A percentile compares a stretch with the other conserved stretches of the same genome.
Conservation (phyloP, 306 rosid species). For the Prunus mongolica region DNA sequence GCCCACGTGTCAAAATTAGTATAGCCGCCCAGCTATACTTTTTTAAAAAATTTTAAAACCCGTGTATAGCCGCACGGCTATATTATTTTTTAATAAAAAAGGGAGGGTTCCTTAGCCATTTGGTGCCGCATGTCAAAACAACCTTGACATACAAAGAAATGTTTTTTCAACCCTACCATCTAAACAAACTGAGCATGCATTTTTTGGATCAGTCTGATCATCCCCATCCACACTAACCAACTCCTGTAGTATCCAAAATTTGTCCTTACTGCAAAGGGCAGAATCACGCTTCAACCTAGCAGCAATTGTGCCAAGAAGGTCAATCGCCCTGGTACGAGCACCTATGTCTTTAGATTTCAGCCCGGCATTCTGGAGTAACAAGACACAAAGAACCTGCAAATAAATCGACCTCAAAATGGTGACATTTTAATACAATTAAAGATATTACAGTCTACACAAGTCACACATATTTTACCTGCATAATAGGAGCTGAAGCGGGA, state of each 20-base stretch:
- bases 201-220: conserved; percentile 44
- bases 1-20: too few relatives aligned
- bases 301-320: conserved; percentile 95
- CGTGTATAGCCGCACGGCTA: too few relatives aligned
- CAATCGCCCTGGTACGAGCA: conserved; percentile 89
- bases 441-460: background rate
- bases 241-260: conserved; percentile 78
- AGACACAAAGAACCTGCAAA: conserved; percentile 86
- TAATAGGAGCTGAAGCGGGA: conserved; percentile 89
- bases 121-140: conserved; percentile 14
- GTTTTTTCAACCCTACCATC: conserved; percentile 57
- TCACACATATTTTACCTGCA: conserved; percentile 59
- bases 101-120: too few relatives aligned
- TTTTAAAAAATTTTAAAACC: too few relatives aligned
- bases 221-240: conserved; percentile 43
- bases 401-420: conserved; percentile 34
- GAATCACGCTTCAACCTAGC: conserved; percentile 99
- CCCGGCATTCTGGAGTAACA: conserved; percentile 89
- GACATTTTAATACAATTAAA: conserved; percentile 15
- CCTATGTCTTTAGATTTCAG: conserved; percentile 77
- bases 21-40: too few relatives aligned
- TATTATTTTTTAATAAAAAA: too few relatives aligned
- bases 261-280: conserved; percentile 58
- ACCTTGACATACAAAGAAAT: conserved; percentile 46
- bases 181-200: conserved; percentile 72